Evolutionary conservation across 768 basidiomycete species (phyloP).

Genomic region (Leccinum barrowsii): DNA sequence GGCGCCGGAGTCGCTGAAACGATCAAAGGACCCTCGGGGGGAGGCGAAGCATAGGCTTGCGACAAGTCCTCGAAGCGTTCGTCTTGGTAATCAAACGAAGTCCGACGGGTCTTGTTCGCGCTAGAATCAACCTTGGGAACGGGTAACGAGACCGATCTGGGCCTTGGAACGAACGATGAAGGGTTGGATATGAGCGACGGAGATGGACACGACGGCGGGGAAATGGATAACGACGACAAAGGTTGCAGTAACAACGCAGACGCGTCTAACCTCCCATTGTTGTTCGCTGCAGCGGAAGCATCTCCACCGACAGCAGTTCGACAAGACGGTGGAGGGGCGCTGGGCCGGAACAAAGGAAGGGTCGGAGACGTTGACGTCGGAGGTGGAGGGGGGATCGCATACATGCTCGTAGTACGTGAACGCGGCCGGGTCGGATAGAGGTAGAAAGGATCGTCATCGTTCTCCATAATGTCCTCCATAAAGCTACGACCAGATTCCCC

Average conservation of each 20-base stretch:
- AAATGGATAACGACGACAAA: constrained; percentile 14
- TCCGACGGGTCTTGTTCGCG: constrained; percentile 12
- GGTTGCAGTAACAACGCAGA: constrained; percentile 31
- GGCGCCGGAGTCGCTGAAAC: constrained; percentile 15
- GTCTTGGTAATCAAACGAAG: constrained; percentile 15
- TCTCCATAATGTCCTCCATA: constrained; percentile 5
- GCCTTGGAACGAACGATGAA: constrained; percentile 14
- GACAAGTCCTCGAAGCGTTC: constrained; percentile 29
- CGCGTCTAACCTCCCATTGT: constrained; percentile 13
- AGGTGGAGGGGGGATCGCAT: constrained; percentile 7
- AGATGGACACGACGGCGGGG: constrained; percentile 8
- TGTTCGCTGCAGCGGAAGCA: background rate
- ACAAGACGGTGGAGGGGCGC: constrained; percentile 26
- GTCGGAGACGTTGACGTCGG: constrained; percentile 3
- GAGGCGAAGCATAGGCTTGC: constrained; percentile 28
- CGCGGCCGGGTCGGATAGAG: constrained; percentile 20
- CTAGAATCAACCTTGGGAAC: background rate
- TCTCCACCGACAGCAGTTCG: constrained; percentile 10
- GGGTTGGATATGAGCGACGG: constrained; percentile 5
- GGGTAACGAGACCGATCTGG: constrained; percentile 29
- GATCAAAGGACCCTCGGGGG: constrained; percentile 26
- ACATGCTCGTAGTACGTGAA: constrained; percentile 31
- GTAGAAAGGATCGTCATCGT: constrained; percentile 25
- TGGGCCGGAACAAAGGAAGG: constrained; percentile 24
- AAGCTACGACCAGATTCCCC: background rate